Evolutionary conservation across 2,329 filamentous ascomycete species (phyloP), one percentile per base, ranked within the genome.

Genomic region (Tolypocladium paradoxum): DNA sequence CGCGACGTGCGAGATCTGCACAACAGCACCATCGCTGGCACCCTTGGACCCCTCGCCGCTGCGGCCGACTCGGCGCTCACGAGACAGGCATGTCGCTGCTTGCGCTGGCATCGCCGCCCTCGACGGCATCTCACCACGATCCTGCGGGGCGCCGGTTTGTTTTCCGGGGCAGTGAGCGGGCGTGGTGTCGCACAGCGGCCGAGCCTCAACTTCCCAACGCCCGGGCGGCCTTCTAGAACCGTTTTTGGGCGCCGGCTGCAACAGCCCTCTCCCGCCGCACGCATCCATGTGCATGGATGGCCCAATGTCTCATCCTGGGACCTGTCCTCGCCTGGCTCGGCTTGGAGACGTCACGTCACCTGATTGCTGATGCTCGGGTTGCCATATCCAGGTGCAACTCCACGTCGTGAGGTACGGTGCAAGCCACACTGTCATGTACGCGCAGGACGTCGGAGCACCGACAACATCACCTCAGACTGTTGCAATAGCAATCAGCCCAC

Each of bases 1-100:
- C 27, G 43, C 43, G 27, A 29, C 27, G 43, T n/a, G 31, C 46
- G 24, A 35, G 50, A 45, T 43, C 56, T 57, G 55, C 55, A 52
- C 37, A 48, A 29, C 27, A 33, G 51, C 56, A 54, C 56, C 49
- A 57, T 55, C 16, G 45, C 29, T 34, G 48, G 14, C 38, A 47
- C 48, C 8, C 38, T 37, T 14, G 48, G 36, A 31, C 6, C 24
- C 38, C 9, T 24, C 6, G 43, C 24, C 16, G 16, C 14, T 8
- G 18, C 3, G 27, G 4, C 20, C 18, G 43, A 20, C 43, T 46
- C 27, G 43, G 33, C 18, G 43, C 18, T 47, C 18, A 20, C 5
- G 43, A 31, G 27, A 33, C 27, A 16, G 40, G 24, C 38, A n/a
- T 7, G 16, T 29, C 18, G 27, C 27, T 33, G 16, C 4, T 20